Percentiles rank a stretch among this genome's conserved stretches.
phyloP scores from a whole-genome alignment of 78 protist species.

The Dictyostelium firmibasis region DNA sequence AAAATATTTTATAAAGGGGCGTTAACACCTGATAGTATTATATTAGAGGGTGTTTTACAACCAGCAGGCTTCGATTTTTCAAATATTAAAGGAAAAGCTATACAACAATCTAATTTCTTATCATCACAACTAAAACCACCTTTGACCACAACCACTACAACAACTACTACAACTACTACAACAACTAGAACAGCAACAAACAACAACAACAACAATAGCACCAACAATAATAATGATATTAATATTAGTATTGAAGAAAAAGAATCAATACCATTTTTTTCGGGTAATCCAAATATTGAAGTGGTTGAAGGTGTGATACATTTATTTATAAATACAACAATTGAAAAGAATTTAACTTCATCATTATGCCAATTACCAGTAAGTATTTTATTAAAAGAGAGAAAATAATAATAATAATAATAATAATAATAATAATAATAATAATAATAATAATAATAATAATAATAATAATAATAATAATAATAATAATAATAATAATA shows the following conservation, averaged over 20 bases:
- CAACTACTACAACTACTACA: not conserved
- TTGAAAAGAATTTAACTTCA: conserved; percentile 12
- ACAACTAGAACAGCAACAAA: not conserved
- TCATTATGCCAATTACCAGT: conserved; percentile 67
- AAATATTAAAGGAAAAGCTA: not conserved
- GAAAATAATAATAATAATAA: no score
- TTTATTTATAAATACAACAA: conserved; percentile 40
- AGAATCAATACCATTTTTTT: conserved; percentile 76
- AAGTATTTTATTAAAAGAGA: not conserved
- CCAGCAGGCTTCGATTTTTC: not conserved
- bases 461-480: not conserved
- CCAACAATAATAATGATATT: not conserved
- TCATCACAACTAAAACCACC: not conserved
- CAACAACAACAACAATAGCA: not conserved
- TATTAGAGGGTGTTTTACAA: conserved; percentile 2
- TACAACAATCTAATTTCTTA: not conserved
- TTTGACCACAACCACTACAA: not conserved
- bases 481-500: not conserved
- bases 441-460: not conserved
- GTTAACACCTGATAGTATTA: not conserved
- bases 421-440: not conserved
- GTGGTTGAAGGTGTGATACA: conserved; percentile 78
- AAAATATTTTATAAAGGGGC: conserved; percentile 3
- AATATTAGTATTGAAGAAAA: not conserved
- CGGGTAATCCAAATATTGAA: conserved; percentile 83